These are phyloP conservation scores for Neofusicoccum sp. DNA, from an alignment of 2,329 filamentous ascomycete species.

Conservation along the genomic window DNA sequence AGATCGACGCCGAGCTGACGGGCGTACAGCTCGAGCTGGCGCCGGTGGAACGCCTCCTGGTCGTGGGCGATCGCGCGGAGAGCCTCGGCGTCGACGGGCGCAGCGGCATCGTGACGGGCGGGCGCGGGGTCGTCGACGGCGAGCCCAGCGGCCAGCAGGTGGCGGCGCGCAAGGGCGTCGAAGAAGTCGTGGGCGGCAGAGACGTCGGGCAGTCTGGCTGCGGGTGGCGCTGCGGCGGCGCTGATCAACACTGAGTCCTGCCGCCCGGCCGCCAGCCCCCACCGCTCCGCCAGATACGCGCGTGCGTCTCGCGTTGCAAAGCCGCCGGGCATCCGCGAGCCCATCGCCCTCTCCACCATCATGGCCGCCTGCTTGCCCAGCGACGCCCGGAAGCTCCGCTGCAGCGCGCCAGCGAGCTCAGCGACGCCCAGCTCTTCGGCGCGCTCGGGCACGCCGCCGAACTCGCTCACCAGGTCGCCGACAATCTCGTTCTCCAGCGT, in stretches of 20 bases:
- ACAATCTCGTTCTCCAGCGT: constrained; percentile 48
- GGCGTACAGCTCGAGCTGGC: constrained; percentile 21
- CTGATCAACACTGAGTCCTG: constrained; percentile 22
- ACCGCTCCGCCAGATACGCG: constrained; percentile 19
- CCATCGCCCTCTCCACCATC: constrained; percentile 20
- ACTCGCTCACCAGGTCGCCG: constrained; percentile 43
- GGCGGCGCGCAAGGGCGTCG: constrained; percentile 16
- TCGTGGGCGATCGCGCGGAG: constrained; percentile 21
- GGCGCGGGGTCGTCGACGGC: background rate
- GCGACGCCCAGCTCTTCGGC: constrained; percentile 39
- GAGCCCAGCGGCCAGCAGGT: constrained; percentile 10
- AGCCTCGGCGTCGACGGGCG: constrained; percentile 20
- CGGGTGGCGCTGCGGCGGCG: constrained; percentile 19
- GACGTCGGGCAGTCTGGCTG: constrained; percentile 19
- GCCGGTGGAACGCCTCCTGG: constrained; percentile 20
- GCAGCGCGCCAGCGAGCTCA: constrained; percentile 32
- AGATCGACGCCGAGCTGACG: constrained; percentile 20
- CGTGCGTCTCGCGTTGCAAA: constrained; percentile 19
- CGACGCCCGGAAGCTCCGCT: constrained; percentile 30
- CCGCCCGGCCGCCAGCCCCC: constrained; percentile 19
- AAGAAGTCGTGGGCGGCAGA: constrained; percentile 20
- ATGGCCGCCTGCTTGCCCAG: constrained; percentile 30
- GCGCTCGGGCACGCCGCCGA: constrained; percentile 41
- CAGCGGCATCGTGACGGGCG: constrained; percentile 2
- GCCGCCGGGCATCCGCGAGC: constrained; percentile 22